Percentiles rank a stretch among this genome's conserved stretches.
Conservation (phyloP, 805 yeast species). For the Grigorovia jiainica region DNA sequence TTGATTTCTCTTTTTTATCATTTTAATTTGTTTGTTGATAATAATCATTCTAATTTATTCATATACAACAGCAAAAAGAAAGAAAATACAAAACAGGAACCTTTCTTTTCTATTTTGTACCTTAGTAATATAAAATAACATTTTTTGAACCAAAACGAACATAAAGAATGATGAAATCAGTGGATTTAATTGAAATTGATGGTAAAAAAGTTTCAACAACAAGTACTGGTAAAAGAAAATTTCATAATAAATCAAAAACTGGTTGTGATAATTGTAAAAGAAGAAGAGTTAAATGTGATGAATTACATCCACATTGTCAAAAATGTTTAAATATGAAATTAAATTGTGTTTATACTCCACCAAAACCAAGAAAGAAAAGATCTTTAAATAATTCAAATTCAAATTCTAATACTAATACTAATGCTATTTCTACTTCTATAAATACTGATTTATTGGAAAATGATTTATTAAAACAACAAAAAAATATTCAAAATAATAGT, state of each 20-base stretch:
- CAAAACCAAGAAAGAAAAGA: slow-evolving; percentile 17
- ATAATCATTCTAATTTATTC: too few species aligned
- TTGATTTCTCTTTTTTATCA: too few species aligned
- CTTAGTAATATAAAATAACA: too few species aligned
- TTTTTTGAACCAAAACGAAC: too few species aligned
- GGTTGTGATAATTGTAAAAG: slow-evolving; percentile 88
- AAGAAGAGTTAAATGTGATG: slow-evolving; percentile 90
- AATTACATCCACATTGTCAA: slow-evolving; percentile 64
- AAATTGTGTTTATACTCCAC: slow-evolving; percentile 53
- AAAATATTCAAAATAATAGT: neutral
- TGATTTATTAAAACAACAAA: neutral
- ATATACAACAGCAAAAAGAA: too few species aligned
- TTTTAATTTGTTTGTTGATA: too few species aligned
- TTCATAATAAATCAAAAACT: slow-evolving; percentile 77
- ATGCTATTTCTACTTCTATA: neutral
- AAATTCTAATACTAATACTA: neutral
- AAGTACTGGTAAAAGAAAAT: slow-evolving; percentile 69
- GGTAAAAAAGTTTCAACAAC: slow-evolving; percentile 32
- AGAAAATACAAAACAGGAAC: too few species aligned
- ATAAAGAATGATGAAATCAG: slow-evolving; percentile 7
- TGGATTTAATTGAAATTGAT: slow-evolving; percentile 28
- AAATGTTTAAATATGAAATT: slow-evolving; percentile 76
- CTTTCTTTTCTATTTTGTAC: too few species aligned
- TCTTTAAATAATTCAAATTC: neutral
- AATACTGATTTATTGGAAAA: neutral